These are phyloP conservation scores for Fusarium decemcellulare DNA, from an alignment of 2,329 filamentous ascomycete species.

Conservation along the genomic window DNA sequence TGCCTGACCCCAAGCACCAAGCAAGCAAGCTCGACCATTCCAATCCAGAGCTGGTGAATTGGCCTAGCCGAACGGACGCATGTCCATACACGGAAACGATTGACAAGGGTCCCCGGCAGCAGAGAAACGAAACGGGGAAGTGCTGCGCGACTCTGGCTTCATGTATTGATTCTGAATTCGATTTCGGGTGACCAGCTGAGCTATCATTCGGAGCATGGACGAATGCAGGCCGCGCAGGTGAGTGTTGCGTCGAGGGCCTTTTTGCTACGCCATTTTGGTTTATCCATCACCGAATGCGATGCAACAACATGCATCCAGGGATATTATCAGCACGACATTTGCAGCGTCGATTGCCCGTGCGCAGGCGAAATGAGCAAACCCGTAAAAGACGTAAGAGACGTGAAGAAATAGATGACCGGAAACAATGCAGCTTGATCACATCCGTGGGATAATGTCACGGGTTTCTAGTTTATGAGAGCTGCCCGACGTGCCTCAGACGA, in stretches of 20 bases:
- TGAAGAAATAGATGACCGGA: not conserved
- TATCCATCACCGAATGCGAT: no score
- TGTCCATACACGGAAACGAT: constrained; percentile 39
- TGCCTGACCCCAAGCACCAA: not conserved
- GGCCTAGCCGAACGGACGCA: constrained; percentile 15
- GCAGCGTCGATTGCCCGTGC: constrained; percentile 6
- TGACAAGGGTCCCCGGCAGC: constrained; percentile 36
- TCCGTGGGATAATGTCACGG: not conserved
- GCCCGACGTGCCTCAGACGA: constrained; percentile 4
- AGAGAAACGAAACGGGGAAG: constrained; percentile 44
- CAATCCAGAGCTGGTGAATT: constrained; percentile 21
- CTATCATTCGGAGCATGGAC: no score
- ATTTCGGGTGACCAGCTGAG: no score
- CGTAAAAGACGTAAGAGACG: not conserved
- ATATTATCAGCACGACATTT: constrained; percentile 5
- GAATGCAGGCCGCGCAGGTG: no score
- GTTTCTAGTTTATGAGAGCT: not conserved
- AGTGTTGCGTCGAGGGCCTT: no score
- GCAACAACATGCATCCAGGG: constrained; percentile 2
- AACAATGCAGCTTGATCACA: not conserved
- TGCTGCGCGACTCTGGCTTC: constrained; percentile 23
- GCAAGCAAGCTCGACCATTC: constrained; percentile 7
- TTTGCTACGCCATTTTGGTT: no score
- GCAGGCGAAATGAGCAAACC: not conserved
- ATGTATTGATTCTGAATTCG: constrained; percentile 5